These are phyloP conservation scores for Cryphonectria radicalis DNA, from an alignment of 2,329 filamentous ascomycete genomes.

Conservation along the genomic window DNA sequence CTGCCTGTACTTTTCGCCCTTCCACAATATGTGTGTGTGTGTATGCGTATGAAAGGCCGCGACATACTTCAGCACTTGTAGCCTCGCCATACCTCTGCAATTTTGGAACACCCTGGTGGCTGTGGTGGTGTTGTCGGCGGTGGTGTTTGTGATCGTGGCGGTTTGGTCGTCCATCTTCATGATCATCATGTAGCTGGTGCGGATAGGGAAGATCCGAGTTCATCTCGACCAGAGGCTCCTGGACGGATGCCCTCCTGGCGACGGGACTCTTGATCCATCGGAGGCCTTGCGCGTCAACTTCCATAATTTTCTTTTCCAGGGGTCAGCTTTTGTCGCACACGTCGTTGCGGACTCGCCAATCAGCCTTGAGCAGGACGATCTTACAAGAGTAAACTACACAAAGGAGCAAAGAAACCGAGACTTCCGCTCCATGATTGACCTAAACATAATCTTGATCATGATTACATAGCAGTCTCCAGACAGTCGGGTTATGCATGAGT, in stretches of 20 bases:
- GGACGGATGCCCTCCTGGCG: not conserved
- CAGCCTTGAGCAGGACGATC: not conserved
- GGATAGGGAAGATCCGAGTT: not conserved
- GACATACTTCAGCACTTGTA: constrained; percentile 2
- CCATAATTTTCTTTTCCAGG: not conserved
- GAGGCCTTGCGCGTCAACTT: not conserved
- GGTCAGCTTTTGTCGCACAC: not conserved
- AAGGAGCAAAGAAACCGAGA: not conserved
- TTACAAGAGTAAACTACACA: not conserved
- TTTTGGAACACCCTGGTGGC: not conserved
- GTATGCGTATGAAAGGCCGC: not conserved
- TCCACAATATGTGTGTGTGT: not conserved
- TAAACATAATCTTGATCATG: not conserved
- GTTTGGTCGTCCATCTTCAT: not conserved
- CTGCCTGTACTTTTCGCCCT: not conserved
- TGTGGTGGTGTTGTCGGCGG: not conserved
- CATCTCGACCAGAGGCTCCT: not conserved
- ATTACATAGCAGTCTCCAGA: not conserved
- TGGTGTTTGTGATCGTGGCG: too few relatives aligned
- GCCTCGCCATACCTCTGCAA: constrained; percentile 4
- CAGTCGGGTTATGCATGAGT: not conserved
- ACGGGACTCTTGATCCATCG: constrained; percentile 12
- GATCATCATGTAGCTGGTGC: not conserved
- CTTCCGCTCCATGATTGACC: not conserved
- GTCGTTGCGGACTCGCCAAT: not conserved